Base-by-base conservation (phyloP, 192 early-diverging fungal species). In the Podila epicladia region DNA sequence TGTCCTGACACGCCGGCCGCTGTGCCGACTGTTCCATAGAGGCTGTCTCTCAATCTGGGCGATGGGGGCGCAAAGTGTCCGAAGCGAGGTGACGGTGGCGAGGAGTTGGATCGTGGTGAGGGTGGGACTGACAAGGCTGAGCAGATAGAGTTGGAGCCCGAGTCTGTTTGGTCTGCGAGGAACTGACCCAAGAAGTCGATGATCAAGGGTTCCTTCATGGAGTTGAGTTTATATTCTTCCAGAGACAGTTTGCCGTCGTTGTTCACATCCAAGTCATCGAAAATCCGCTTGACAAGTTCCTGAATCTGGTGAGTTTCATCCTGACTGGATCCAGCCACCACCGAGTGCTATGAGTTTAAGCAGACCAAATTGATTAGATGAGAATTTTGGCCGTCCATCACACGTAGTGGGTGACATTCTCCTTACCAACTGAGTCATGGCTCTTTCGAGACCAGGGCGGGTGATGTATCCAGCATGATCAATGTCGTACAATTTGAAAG, bases 151-250 rank as follows among this genome's bases (percentile, higher is more conserved):
- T 73, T 80, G 62, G 77, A 15, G 12, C 77, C 57, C 5, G 77
- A 80, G 48, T 80, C 77, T 7, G 77, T 80, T 29, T 89, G 88
- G 55, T 89, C 85, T 1, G 85, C 86, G 31, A 94, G 83, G 67
- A 94, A 94, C 76, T 94, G 92, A 41, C 93, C 87, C 17, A 94
- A 69, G 69, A 94, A 94, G 63, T 94, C 93, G 26, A 93, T 85
- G 32, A 94, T 91, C 50, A 94, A 66, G 0, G 93, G 93, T 68
- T 94, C 93, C 64, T 94, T 94, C 82, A 94, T 88, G 4, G 91
- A 91, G 78, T 91, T 92, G 37, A 94, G 73, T 68, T 94, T 94
- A 73, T 92, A 94, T 75, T 94, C 93, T 57, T 87, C 85, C 63
- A 93, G 85, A 9, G 91, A 89, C 87, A 95, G 70, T 37, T 90